These are phyloP conservation scores for Mycogone perniciosa DNA, from an alignment of 2,329 filamentous ascomycete genomes.

Conservation along the genomic window DNA sequence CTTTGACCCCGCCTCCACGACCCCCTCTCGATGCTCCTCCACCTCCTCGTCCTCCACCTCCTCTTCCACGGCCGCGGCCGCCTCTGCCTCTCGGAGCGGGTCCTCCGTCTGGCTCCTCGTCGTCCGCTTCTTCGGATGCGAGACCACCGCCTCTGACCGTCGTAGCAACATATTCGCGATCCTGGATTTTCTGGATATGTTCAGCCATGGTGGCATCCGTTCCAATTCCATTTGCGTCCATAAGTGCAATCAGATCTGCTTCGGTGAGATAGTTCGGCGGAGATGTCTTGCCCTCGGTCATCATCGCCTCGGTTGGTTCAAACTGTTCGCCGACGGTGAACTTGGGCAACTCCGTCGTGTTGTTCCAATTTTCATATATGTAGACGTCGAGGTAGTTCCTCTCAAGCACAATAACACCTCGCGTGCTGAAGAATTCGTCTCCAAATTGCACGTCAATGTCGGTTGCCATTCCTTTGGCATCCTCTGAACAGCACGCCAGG, in stretches of 20 bases:
- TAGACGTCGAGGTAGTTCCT: conserved; percentile 95
- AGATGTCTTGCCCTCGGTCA: conserved; percentile 84
- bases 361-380: conserved; percentile 93
- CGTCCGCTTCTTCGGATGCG: conserved; percentile 33
- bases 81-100: conserved; percentile 38
- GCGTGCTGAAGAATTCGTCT: conserved; percentile 72
- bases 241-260: conserved; percentile 88
- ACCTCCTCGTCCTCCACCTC: conserved; percentile 33
- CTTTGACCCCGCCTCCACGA: conserved; percentile 53
- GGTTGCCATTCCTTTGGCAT: conserved; percentile 79
- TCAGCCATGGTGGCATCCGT: conserved; percentile 99
- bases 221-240: conserved; percentile 98
- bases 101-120: conserved; percentile 32
- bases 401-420: conserved; percentile 77
- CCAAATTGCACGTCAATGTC: conserved; percentile 83
- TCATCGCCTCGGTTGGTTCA: conserved; percentile 79
- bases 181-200: conserved; percentile 93
- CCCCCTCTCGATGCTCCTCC: conserved; percentile 37
- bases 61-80: conserved; percentile 43
- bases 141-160: conserved; percentile 37
- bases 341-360: conserved; percentile 71
- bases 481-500: conserved; percentile 90
- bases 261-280: conserved; percentile 86
- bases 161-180: conserved; percentile 76
- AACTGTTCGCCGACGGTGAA: conserved; percentile 78